Conservation (phyloP, 257 asterid genomes). For the Solanum chilense region DNA sequence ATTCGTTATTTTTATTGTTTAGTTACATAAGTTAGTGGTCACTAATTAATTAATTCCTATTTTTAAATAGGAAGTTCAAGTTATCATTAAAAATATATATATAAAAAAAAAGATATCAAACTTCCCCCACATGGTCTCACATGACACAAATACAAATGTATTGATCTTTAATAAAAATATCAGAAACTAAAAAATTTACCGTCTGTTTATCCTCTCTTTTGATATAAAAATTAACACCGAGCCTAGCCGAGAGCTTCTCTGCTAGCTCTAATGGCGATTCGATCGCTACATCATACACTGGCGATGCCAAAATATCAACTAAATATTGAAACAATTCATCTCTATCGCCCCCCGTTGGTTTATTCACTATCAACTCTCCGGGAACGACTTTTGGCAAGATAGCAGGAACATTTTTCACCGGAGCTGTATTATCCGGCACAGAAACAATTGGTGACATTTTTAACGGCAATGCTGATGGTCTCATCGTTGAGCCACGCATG, state of each 20-base stretch:
- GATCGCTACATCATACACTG: constrained; percentile 77
- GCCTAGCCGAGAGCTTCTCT: constrained; percentile 44
- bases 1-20: too few species aligned
- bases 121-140: too few species aligned
- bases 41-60: too few species aligned
- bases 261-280: constrained; percentile 78
- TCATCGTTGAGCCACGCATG: background rate
- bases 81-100: too few species aligned
- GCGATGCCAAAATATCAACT: constrained; percentile 53
- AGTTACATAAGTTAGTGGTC: too few species aligned
- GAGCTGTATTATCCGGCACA: background rate
- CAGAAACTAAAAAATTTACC: constrained; percentile 21
- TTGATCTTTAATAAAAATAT: too few species aligned
- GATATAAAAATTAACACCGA: constrained; percentile 67
- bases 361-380: constrained; percentile 31
- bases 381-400: background rate
- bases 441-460: constrained; percentile 4
- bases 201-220: constrained; percentile 80
- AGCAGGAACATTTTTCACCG: background rate
- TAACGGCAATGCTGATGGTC: constrained; percentile 8
- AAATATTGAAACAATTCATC: constrained; percentile 37
- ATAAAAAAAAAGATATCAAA: too few species aligned
- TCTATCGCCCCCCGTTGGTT: too few species aligned
- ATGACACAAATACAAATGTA: too few species aligned
- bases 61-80: too few species aligned